Evolutionary conservation across 768 basidiomycete genomes (phyloP), one percentile per base, ranked within the genome.

Genomic region (Cyclocybe cylindracea): DNA sequence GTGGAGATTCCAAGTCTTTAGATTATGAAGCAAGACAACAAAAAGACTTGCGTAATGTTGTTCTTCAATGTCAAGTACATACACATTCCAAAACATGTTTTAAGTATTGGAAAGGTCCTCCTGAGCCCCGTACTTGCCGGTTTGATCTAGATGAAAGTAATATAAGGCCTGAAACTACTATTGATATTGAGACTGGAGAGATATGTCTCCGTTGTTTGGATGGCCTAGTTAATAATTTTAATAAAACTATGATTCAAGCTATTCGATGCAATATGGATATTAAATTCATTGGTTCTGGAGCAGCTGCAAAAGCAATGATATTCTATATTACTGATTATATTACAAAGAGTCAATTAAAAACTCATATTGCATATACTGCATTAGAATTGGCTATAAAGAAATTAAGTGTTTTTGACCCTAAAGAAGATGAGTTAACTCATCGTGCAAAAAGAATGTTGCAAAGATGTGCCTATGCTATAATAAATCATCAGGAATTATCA

Each of bases 241-340:
- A 78, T 58, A 46, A 41, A 0, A 72, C 68, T 0, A 76, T 79
- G 0, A 7, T 78, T 2, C 36, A 64, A n/a, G 56, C 61, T 0
- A 49, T 78, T 0, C 50, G 66, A 3, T 72, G 72, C 44, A 79
- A 79, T 44, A 77, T 76, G 69, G 77, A 79, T 50, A 71, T 78
- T 3, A 75, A 77, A 49, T 74, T 70, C 37, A 69, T 79, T 14
- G 67, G 66, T 0, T 76, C 73, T 0, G 77, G 77, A 0, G 44
- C 58, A 4, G 54, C 66, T 1, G 74, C 73, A 1, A 76, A 77
- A 45, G 75, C 76, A 0, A 55, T 76, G 0, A 32, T 74, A 2
- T 75, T 73, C 48, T 79, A 79, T 43, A 73, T 78, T 31, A 78
- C 76, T 0, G 70, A 78, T 46, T 78, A 79, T 44, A 77, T 79